A percentile compares a stretch with the other conserved stretches of the same genome.
Conservation (phyloP, 805 yeast species). For the Saturnispora saitoi region DNA sequence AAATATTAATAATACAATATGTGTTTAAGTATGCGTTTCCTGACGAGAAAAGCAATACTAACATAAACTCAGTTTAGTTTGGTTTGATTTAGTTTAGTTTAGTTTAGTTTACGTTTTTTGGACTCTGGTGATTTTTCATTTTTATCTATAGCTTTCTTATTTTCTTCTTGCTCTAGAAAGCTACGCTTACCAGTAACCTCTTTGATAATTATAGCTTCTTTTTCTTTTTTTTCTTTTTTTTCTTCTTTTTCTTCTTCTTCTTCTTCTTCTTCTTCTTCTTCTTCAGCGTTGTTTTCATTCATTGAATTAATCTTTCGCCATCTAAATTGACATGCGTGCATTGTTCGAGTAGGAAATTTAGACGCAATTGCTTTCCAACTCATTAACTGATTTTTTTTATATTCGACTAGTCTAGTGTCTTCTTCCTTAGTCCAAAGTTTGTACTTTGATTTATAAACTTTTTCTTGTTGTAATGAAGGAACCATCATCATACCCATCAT, state of each 20-base stretch:
- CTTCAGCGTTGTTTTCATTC: neutral
- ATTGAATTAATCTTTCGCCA: slow-evolving; percentile 11
- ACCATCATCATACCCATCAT: neutral
- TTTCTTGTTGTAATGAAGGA: neutral
- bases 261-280: neutral
- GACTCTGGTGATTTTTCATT: neutral
- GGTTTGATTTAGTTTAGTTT: too few species aligned
- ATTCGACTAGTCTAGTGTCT: slow-evolving; percentile 9
- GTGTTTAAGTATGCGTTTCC: too few species aligned
- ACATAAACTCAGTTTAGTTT: too few species aligned
- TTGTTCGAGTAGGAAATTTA: slow-evolving; percentile 11
- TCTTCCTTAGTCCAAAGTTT: slow-evolving; percentile 15
- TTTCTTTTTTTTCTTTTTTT: too few species aligned
- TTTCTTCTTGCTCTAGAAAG: neutral
- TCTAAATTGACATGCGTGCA: slow-evolving; percentile 16
- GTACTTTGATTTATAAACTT: slow-evolving; percentile 2
- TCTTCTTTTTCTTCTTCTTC: neutral
- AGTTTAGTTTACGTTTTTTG: neutral
- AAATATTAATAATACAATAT: too few species aligned
- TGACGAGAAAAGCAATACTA: too few species aligned
- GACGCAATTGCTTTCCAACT: slow-evolving; percentile 14
- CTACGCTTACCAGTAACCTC: too few species aligned
- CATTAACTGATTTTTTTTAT: slow-evolving; percentile 6
- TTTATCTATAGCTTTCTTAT: neutral
- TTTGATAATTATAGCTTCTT: too few species aligned